phyloP scores from a whole-genome alignment of 2,329 filamentous ascomycete species.

The Colletotrichum spaethianum region DNA sequence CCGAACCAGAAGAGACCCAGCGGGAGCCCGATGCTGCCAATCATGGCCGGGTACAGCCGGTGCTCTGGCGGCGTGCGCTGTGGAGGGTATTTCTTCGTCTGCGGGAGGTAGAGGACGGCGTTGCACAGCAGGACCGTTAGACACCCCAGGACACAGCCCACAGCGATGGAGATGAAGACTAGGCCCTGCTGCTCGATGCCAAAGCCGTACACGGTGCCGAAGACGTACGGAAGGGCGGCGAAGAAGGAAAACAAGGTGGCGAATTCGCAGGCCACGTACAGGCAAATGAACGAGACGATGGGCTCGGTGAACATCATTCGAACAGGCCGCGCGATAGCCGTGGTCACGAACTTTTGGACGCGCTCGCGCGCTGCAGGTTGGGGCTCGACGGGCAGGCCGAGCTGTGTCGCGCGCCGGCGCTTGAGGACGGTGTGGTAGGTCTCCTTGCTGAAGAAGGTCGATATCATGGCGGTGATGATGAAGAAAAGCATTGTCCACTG shows the following conservation, averaged over 20 bases:
- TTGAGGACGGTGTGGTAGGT: conserved; percentile 69
- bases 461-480: conserved; percentile 52
- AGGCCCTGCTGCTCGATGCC: conserved; percentile 57
- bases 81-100: conserved; percentile 50
- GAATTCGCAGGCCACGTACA: conserved; percentile 67
- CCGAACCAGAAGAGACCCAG: conserved; percentile 74
- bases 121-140: conserved; percentile 59
- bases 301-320: conserved; percentile 74
- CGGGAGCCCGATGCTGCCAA: conserved; percentile 66
- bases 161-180: conserved; percentile 61
- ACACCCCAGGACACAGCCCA: conserved; percentile 61
- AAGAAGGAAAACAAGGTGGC: conserved; percentile 69
- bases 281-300: conserved; percentile 69
- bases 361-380: conserved; percentile 44
- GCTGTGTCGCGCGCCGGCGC: conserved; percentile 54
- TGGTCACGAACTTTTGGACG: conserved; percentile 52
- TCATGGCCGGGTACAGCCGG: conserved; percentile 71
- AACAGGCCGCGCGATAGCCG: conserved; percentile 64
- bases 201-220: conserved; percentile 61
- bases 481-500: conserved; percentile 67
- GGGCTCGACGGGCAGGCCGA: conserved; percentile 48
- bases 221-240: conserved; percentile 64
- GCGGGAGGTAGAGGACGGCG: conserved; percentile 56
- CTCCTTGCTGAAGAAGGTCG: conserved; percentile 61
- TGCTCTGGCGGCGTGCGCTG: conserved; percentile 66